A percentile compares a stretch with the other conserved stretches of the same genome.
Conservation (phyloP, 208 protist genomes). For the Leishmania amazonensis region DNA sequence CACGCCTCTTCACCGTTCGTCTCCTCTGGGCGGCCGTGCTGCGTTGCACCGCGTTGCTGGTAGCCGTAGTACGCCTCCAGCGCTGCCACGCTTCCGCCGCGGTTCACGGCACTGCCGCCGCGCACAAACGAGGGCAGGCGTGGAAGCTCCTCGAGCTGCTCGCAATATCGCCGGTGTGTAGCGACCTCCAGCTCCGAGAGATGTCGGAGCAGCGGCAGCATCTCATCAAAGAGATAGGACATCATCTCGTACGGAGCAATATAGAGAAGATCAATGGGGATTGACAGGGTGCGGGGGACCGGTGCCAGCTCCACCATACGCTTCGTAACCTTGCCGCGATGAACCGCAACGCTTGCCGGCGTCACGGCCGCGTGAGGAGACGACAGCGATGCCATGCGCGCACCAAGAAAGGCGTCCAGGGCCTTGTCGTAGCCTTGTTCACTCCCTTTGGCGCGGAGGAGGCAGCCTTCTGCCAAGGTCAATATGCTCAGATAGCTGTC, state of each 20-base stretch:
- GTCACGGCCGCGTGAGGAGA: not conserved
- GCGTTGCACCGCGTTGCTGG: not conserved
- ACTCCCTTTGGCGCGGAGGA: constrained; percentile 62
- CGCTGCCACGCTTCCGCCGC: not conserved
- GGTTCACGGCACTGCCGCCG: not conserved
- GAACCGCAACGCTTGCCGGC: constrained; percentile 6
- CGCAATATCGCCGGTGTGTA: constrained; percentile 65
- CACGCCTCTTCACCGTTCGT: constrained; percentile 11
- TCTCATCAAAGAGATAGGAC: constrained; percentile 86
- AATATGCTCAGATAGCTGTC: constrained; percentile 77
- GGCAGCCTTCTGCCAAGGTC: constrained; percentile 59
- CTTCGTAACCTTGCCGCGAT: constrained; percentile 76
- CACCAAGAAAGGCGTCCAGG: constrained; percentile 75
- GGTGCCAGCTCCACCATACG: constrained; percentile 82
- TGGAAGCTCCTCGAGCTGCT: constrained; percentile 55
- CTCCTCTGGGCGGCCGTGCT: constrained; percentile 1
- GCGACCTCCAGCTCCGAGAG: constrained; percentile 72
- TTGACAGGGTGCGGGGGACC: constrained; percentile 41
- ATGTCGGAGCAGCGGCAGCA: constrained; percentile 69
- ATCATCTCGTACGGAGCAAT: constrained; percentile 82
- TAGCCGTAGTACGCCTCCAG: constrained; percentile 12
- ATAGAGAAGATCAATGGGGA: constrained; percentile 66
- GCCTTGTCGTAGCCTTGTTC: constrained; percentile 77
- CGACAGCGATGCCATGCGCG: constrained; percentile 22
- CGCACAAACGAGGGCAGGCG: constrained; percentile 19